phyloP scores from a whole-genome alignment of 2,329 filamentous ascomycete species.

The Fusarium acutatum region DNA sequence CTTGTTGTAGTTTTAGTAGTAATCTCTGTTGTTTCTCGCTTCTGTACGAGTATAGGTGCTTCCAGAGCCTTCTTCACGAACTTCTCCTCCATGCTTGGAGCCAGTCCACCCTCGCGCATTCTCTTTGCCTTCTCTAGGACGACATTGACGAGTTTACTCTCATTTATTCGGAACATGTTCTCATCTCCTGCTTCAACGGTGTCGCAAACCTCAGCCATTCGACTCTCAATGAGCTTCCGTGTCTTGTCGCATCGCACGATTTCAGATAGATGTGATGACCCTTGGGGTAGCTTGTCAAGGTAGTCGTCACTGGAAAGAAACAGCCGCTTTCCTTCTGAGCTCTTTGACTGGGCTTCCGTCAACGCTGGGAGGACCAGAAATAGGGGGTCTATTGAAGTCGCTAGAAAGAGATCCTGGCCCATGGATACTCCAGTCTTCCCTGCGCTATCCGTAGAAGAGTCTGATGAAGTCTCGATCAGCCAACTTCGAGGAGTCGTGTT shows the following conservation, averaged over 20 bases:
- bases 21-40: constrained; percentile 55
- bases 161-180: constrained; percentile 82
- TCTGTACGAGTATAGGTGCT: constrained; percentile 76
- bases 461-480: constrained; percentile 58
- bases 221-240: constrained; percentile 64
- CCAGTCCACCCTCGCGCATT: constrained; percentile 73
- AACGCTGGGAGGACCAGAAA: constrained; percentile 85
- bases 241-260: constrained; percentile 61
- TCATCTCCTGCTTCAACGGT: constrained; percentile 85
- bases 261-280: constrained; percentile 65
- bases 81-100: constrained; percentile 83
- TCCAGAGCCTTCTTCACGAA: constrained; percentile 82
- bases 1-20: constrained; percentile 7
- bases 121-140: constrained; percentile 76
- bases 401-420: constrained; percentile 79
- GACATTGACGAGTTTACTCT: constrained; percentile 72
- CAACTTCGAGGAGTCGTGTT: constrained; percentile 67
- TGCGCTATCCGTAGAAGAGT: constrained; percentile 17
- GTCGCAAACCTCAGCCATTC: constrained; percentile 80
- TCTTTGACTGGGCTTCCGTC: constrained; percentile 52
- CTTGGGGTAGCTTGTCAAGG: constrained; percentile 67
- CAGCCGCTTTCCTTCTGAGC: constrained; percentile 63
- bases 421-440: constrained; percentile 59
- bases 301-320: constrained; percentile 78
- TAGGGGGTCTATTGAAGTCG: constrained; percentile 83